Evolutionary conservation across 805 yeast genomes (phyloP).

Genomic region (Starmera quercuum): DNA sequence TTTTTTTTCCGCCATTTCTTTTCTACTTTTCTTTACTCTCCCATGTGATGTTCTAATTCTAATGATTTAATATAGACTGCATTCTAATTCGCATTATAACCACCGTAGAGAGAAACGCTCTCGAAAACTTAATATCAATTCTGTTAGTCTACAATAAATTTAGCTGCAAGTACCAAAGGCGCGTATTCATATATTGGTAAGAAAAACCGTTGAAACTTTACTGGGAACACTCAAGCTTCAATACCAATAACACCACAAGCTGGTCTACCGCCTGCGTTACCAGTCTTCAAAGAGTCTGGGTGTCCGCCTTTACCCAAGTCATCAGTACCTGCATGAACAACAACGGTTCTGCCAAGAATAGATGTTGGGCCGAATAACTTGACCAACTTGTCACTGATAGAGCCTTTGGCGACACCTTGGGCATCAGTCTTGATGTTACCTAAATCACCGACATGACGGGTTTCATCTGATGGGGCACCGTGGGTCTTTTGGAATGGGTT

Average conservation of each 20-base stretch:
- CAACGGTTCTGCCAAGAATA: conserved; percentile 91
- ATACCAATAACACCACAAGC: conserved; percentile 96
- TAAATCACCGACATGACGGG: conserved; percentile 90
- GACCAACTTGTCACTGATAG: conserved; percentile 68
- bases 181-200: no score
- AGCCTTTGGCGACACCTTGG: conserved; percentile 85
- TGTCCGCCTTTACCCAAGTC: conserved; percentile 94
- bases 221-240: neutral
- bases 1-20: no score
- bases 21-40: no score
- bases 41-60: no score
- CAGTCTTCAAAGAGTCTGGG: conserved; percentile 87
- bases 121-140: no score
- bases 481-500: conserved; percentile 85
- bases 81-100: no score
- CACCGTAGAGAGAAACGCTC: no score
- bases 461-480: conserved; percentile 83
- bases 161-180: no score
- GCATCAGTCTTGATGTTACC: conserved; percentile 91
- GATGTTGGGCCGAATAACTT: conserved; percentile 83
- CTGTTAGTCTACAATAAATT: no score
- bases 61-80: no score
- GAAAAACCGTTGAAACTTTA: no score
- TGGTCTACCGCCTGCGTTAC: conserved; percentile 97
- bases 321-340: conserved; percentile 86